Evolutionary conservation across 2,329 filamentous ascomycete species (phyloP).

Genomic region (Clarireedia hainanense): DNA sequence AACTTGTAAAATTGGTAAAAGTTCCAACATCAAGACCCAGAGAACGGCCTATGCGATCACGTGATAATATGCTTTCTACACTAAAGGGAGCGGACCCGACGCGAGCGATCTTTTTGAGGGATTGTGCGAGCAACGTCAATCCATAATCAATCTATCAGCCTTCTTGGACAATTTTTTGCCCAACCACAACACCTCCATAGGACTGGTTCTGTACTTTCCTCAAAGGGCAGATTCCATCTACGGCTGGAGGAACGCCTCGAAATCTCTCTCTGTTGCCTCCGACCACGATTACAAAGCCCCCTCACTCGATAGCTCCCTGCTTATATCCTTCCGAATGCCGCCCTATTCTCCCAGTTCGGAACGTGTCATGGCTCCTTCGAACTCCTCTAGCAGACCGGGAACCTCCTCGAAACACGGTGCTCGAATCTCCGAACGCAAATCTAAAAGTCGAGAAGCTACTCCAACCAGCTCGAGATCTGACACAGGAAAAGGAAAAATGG

Average conservation of each 20-base stretch:
- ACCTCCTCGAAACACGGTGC: neutral
- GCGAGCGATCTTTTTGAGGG: too few relatives aligned
- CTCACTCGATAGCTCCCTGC: neutral
- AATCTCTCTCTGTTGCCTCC: neutral
- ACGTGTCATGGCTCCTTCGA: conserved; percentile 13
- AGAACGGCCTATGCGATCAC: neutral
- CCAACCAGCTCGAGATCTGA: neutral
- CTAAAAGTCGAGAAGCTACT: conserved; percentile 9
- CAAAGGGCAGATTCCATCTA: too few relatives aligned
- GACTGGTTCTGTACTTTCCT: too few relatives aligned
- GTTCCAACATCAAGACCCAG: neutral
- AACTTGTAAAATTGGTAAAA: too few relatives aligned
- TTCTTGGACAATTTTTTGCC: neutral
- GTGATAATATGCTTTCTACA: too few relatives aligned
- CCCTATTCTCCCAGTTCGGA: neutral
- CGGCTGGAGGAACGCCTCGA: too few relatives aligned
- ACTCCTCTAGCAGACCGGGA: conserved; percentile 2
- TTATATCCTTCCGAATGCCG: neutral
- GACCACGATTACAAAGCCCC: neutral
- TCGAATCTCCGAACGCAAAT: neutral
- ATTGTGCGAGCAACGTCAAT: too few relatives aligned
- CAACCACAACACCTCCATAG: neutral
- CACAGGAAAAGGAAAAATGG: conserved; percentile 3
- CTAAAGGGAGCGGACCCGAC: too few relatives aligned
- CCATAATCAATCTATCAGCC: too few relatives aligned